Base-by-base conservation (phyloP, 2,329 filamentous ascomycete genomes). In the Spiromastix sp. region DNA sequence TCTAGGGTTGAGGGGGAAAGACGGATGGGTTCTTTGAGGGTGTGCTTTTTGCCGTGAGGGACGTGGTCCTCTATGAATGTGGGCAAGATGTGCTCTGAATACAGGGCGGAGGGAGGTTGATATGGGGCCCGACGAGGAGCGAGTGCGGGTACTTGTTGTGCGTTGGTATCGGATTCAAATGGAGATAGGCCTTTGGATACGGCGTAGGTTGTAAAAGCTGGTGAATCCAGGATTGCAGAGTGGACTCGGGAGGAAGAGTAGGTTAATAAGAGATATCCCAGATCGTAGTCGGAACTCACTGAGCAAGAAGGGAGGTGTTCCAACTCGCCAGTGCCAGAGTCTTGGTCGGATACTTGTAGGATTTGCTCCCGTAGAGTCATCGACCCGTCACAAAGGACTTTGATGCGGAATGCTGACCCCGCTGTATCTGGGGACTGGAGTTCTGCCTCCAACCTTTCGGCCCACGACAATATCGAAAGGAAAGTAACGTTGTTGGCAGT, bases 181-280 rank as follows among this genome's bases (percentile, higher is more conserved):
- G 47, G 32, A 10, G 46, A 42, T 2, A 50, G 39, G 2, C 55
- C 52, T 21, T 48, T 40, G 2, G 51, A 44, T 10, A 49, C 46
- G 2, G 53, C 49, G 32, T 57, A 46, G 3, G 49, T 42, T 13
- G 51, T 45, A 29, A 51, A 39, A 36, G 39, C 59, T 5, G 69
- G 64, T 5, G 65, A 56, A 44, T 77, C 72, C 31, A 73, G 64
- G 34, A 61, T 55, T 3, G 64, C 70, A 19, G 66, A 73, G 44
- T 65, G 66, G 2, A 67, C 66, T 41, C 66, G 63, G 30, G 62
- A 63, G 5, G 59, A 58, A 21, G 60, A 57, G 17, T 59, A 61
- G 16, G 68, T 72, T 24, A 75, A 57, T 29, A 79, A 51, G 18
- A 79, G 56, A 45, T 76, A 74, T 7, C 74, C 74, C 19, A 77